phyloP scores from a whole-genome alignment of 352 stramenopile species.

The Phytophthora chlamydospora region DNA sequence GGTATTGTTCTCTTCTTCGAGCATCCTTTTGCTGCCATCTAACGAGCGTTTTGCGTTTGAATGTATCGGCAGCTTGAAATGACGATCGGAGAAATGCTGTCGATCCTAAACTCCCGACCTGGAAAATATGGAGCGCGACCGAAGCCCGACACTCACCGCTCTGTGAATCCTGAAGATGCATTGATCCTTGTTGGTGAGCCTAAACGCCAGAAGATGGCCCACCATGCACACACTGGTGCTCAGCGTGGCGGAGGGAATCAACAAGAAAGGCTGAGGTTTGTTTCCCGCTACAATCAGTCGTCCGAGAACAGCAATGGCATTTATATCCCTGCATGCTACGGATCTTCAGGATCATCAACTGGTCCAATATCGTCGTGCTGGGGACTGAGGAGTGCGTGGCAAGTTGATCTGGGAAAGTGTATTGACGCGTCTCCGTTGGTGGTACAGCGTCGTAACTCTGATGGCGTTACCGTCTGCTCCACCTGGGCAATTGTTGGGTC shows the following conservation, averaged over 20 bases:
- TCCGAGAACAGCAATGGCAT: conserved; percentile 11
- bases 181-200: not conserved
- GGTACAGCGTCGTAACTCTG: conserved; percentile 21
- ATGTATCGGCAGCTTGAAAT: conserved; percentile 27
- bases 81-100: conserved; percentile 25
- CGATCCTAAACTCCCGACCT: not conserved
- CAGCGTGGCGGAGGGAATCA: not conserved
- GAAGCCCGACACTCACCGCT: not conserved
- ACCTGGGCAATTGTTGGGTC: conserved; percentile 55
- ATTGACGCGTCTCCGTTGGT: conserved; percentile 71
- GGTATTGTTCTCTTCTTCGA: not conserved
- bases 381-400: conserved; percentile 29
- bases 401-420: conserved; percentile 57
- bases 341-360: not conserved
- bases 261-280: conserved; percentile 6
- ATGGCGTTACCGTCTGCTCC: not conserved
- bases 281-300: conserved; percentile 42
- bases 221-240: not conserved
- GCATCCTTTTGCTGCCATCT: not conserved
- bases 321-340: conserved; percentile 26
- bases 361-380: conserved; percentile 2
- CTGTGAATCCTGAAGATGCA: not conserved
- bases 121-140: not conserved
- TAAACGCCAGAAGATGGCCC: conserved; percentile 30
- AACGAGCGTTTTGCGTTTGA: not conserved